phyloP scores from a whole-genome alignment of 176 grass and related monocot genomes.

The Carex myosuroides region DNA sequence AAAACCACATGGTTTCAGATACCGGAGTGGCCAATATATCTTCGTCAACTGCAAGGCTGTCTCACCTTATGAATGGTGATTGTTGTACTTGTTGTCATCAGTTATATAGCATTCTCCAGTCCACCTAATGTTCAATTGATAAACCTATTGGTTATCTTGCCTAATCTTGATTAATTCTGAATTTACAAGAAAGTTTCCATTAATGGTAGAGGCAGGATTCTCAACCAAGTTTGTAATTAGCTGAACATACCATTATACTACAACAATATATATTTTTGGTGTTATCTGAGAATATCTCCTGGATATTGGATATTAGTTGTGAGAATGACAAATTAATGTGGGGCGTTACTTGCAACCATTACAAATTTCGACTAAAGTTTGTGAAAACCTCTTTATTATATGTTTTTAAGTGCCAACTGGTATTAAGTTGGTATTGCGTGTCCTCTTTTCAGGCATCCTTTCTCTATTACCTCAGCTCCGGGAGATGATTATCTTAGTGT shows the following conservation, averaged over 20 bases:
- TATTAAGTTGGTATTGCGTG: not conserved
- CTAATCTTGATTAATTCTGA: not conserved
- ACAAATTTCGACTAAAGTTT: not conserved
- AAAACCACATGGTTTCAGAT: conserved; percentile 84
- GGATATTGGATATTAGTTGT: not conserved
- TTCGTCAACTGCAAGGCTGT: conserved; percentile 71
- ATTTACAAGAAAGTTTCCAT: not conserved
- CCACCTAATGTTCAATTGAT: not conserved
- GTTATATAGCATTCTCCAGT: not conserved
- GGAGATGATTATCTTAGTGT: conserved; percentile 87
- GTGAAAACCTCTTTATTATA: not conserved
- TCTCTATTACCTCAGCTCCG: conserved; percentile 93
- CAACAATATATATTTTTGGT: not conserved
- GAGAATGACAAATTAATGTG: not conserved
- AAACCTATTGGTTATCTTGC: not conserved
- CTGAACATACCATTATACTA: not conserved
- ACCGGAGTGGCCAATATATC: conserved; percentile 82
- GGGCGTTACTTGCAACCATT: not conserved
- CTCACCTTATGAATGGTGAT: conserved; percentile 89
- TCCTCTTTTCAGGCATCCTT: conserved; percentile 60
- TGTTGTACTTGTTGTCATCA: not conserved
- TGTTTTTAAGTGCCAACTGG: conserved; percentile 5
- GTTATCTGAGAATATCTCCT: conserved; percentile 1
- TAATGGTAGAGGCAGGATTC: not conserved
- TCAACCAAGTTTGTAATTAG: not conserved